phyloP scores from a whole-genome alignment of 192 early-diverging fungal genomes.

The Coemansia furcata region DNA sequence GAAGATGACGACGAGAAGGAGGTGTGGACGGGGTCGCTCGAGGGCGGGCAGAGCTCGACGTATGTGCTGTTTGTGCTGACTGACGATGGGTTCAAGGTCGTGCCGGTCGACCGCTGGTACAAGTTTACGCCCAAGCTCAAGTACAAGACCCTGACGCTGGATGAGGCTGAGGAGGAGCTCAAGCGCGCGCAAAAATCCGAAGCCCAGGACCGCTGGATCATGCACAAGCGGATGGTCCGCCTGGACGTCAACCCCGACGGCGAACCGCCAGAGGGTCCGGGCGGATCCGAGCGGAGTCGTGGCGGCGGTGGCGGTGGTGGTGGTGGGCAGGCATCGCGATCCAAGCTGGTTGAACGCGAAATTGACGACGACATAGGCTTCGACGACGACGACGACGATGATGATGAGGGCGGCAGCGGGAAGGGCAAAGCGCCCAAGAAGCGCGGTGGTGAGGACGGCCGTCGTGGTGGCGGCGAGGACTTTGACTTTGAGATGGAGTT shows the following conservation, averaged over 20 bases:
- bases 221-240: conserved; percentile 57
- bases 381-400: conserved; percentile 25
- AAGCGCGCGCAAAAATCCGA: conserved; percentile 28
- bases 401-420: conserved; percentile 48
- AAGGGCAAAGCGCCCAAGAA: conserved; percentile 25
- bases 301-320: background rate
- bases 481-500: conserved; percentile 79
- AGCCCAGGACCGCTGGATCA: conserved; percentile 38
- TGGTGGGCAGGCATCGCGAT: background rate
- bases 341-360: conserved; percentile 47
- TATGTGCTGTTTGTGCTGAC: conserved; percentile 74
- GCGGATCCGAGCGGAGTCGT: background rate
- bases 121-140: conserved; percentile 69
- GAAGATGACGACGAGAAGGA: conserved; percentile 72
- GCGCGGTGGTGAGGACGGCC: conserved; percentile 20
- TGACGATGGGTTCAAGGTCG: conserved; percentile 74
- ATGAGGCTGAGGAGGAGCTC: conserved; percentile 79
- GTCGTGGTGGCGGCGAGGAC: conserved; percentile 65
- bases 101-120: conserved; percentile 73
- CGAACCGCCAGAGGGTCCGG: conserved; percentile 9
- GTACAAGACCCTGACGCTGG: conserved; percentile 62
- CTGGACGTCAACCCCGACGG: conserved; percentile 36
- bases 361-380: conserved; percentile 52
- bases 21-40: conserved; percentile 64
- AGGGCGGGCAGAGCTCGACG: conserved; percentile 68